Evolutionary conservation across 1,139 yeast species (phyloP), one percentile per base, ranked within the genome.

Genomic region (Hyphopichia buzzinii): DNA sequence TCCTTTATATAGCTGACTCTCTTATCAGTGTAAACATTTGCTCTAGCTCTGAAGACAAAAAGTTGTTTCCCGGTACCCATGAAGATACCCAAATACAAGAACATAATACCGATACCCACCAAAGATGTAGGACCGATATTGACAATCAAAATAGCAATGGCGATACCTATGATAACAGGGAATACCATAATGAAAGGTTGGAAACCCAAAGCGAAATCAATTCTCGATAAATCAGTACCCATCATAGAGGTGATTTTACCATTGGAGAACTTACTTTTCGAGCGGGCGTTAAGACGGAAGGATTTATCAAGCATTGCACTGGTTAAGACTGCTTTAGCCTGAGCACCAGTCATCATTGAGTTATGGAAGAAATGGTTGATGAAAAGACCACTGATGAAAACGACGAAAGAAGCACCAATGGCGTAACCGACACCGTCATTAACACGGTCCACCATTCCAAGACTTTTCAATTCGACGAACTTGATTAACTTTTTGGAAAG

Each of bases 141-240:
- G 38, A 76, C 71, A 33, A 84, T 63, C 36, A 88, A 72, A 29
- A 87, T 64, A 1, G 78, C 88, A 39, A 86, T 71, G 31, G 84
- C 72, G 34, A 80, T 70, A 12, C 65, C 72, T 12, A 81, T 58
- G 1, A 84, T 76, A n/a, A 80, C 64, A 0, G 89, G 84, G 49
- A 84, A 73, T 14, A 81, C 71, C 40, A 83, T 58, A 10, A 80
- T 59, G 51, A 80, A 77, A 3, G 89, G 87, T 47, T 81, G 83
- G 60, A 83, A 84, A 7, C 81, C 78, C 24, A 80, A 56, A 4
- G 94, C 92, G 52, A 85, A 75, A 53, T 87, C 95, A 28, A 88
- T 74, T 51, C 95, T 76, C 19, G 90, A 77, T 38, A 88, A 69
- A 54, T 87, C 96, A 2, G 94, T 81, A 11, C 92, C 83, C 60